Conservation (phyloP, 345 rosid species). For the Draba incana region DNA sequence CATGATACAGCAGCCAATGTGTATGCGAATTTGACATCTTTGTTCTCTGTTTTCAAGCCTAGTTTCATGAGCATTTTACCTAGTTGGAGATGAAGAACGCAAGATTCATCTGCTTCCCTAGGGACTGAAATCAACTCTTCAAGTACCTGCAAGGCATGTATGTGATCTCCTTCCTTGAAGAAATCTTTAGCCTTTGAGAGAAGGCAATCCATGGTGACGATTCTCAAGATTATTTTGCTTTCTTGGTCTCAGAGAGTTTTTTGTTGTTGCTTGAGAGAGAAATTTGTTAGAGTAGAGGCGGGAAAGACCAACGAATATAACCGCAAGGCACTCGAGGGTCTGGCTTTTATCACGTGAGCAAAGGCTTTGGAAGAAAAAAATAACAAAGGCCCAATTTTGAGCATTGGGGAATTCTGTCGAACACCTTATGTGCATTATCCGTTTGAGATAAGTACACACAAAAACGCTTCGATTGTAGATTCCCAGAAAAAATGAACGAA, state of each 20-base stretch:
- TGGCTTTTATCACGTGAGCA: slow-evolving; percentile 23
- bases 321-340: neutral
- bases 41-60: neutral
- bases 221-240: slow-evolving; percentile 2
- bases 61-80: neutral
- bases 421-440: slow-evolving; percentile 22
- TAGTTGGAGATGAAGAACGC: neutral
- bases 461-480: neutral
- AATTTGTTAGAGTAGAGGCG: slow-evolving; percentile 11
- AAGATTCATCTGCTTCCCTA: neutral
- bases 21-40: neutral
- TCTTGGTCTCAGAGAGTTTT: slow-evolving; percentile 2
- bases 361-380: neutral
- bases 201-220: slow-evolving; percentile 18
- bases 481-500: neutral
- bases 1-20: neutral
- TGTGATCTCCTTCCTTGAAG: neutral
- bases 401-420: slow-evolving; percentile 14
- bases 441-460: neutral
- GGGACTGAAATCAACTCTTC: slow-evolving; percentile 3
- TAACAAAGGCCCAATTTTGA: neutral
- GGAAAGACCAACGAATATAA: slow-evolving; percentile 4
- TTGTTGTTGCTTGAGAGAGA: neutral
- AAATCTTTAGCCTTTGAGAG: neutral
- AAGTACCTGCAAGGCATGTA: slow-evolving; percentile 17